Evolutionary conservation across 2,329 filamentous ascomycete genomes (phyloP), one percentile per base, ranked within the genome.

Genomic region (Bipolaris bicolor): DNA sequence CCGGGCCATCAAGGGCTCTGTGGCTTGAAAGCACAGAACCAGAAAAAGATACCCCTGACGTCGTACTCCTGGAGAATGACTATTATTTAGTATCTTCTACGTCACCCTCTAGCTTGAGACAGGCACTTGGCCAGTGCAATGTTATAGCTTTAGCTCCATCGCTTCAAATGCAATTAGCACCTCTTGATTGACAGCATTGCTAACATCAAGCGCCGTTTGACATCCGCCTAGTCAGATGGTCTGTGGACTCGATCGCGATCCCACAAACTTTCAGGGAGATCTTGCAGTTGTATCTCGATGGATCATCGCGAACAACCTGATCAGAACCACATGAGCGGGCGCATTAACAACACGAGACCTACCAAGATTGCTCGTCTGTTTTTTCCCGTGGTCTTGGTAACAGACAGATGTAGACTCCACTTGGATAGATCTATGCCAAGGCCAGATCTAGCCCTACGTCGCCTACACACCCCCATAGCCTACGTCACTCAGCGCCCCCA

Each of bases 151-250:
- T 50, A 37, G 48, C 52, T 22, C 46, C 49, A 51, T 26, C 43
- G 39, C 44, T 41, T 41, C 51, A 55, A 57, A 50, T 22, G 51
- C 51, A 41, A 58, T 55, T 60, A 61, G 59, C 56, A 61, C 58
- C 61, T 67, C 61, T 63, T 59, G 62, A 37, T 47, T 43, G 34
- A 56, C 26, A 61, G 5, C 55, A 43, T 53, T 34, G n/a, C 49
- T 22, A 48, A 13, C 20, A 43, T 34, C 26, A 48, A 51, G 52
- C 26, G 45, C 18, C 36, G 36, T 41, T 24, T 36, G 44, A 40
- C 36, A 43, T 36, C 7, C 33, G n/a, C 26, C 47, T 16, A 31
- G 22, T 26, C 26, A 22, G 5, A 20, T 39, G 7, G 24, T 45
- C 24, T 22, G 31, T 34, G 22, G 20, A 3, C 24, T 43, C n/a